Conservation (phyloP, 2,329 filamentous ascomycete genomes). For the Chaetomium sp. region DNA sequence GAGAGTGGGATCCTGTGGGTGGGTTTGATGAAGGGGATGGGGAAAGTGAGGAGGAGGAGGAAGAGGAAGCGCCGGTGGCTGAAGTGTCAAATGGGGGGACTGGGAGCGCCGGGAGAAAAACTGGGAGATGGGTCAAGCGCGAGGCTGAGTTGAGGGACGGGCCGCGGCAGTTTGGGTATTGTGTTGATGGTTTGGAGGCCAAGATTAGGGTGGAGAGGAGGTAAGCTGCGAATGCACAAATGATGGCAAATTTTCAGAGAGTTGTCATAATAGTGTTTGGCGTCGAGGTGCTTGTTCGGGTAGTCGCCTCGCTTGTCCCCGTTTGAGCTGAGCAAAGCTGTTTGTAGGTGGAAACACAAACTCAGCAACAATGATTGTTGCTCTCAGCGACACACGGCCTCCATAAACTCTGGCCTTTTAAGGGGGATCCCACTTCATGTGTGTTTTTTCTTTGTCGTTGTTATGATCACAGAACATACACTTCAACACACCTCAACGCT, state of each 20-base stretch:
- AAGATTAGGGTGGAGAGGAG: constrained; percentile 61
- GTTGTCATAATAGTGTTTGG: no score
- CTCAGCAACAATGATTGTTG: no score
- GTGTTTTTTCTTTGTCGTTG: no score
- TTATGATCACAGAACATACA: no score
- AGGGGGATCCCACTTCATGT: no score
- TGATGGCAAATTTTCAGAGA: no score
- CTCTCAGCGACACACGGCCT: no score
- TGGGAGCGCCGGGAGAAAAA: constrained; percentile 25
- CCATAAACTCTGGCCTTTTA: no score
- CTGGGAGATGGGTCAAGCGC: constrained; percentile 63
- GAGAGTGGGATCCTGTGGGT: constrained; percentile 77
- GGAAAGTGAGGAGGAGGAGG: constrained; percentile 46
- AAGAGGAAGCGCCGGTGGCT: constrained; percentile 18
- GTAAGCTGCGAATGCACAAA: background rate
- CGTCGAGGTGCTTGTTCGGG: background rate
- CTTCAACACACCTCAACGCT: no score
- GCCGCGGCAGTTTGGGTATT: constrained; percentile 75
- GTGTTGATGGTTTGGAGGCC: constrained; percentile 67
- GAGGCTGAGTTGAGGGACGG: constrained; percentile 76
- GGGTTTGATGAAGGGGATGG: constrained; percentile 50
- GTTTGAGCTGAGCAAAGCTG: background rate
- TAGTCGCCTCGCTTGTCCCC: background rate
- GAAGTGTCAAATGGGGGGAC: background rate
- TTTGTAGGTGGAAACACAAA: background rate